These are phyloP conservation scores for Turritis glabra DNA, from an alignment of 345 rosid species.

Conservation along the genomic window DNA sequence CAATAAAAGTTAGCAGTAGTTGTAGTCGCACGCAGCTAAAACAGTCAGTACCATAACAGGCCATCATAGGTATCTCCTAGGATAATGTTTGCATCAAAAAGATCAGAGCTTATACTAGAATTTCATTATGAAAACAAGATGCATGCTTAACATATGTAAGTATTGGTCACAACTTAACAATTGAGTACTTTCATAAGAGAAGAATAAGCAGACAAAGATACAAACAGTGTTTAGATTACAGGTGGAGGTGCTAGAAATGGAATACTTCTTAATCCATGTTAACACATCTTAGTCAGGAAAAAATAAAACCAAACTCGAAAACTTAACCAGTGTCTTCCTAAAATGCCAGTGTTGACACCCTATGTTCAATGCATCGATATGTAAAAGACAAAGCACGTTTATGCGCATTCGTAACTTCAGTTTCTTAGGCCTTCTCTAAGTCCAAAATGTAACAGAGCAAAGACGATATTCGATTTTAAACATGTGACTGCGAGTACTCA, in stretches of 20 bases:
- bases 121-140: background rate
- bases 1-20: background rate
- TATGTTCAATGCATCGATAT: background rate
- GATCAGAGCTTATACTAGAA: background rate
- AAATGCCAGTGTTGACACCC: background rate
- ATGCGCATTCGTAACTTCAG: background rate
- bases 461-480: background rate
- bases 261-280: background rate
- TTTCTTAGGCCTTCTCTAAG: background rate
- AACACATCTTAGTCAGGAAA: background rate
- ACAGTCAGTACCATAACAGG: conserved; percentile 4
- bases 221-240: background rate
- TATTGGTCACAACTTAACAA: background rate
- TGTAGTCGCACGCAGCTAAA: background rate
- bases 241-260: background rate
- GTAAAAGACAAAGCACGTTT: background rate
- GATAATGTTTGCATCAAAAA: background rate
- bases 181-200: background rate
- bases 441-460: background rate
- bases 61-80: background rate
- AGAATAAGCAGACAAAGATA: background rate
- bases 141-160: background rate
- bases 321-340: background rate
- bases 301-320: background rate
- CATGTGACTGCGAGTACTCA: background rate